Base-by-base conservation (phyloP, 345 rosid species). In the Citrus reticulata region DNA sequence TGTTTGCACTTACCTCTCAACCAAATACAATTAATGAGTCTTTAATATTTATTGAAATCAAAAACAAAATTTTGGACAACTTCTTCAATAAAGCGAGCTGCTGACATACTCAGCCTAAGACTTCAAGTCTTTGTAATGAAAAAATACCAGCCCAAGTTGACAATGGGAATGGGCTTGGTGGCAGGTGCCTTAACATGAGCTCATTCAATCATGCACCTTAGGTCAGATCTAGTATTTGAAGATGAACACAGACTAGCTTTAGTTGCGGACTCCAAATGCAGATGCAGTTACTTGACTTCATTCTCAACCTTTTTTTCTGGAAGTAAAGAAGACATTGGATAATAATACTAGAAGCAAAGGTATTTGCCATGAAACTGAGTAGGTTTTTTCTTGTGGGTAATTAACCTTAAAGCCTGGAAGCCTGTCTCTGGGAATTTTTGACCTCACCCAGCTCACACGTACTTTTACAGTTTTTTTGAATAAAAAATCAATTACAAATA, bases 1-100 rank as follows among this genome's bases (percentile, higher is more conserved):
- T 79, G 68, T 19, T 70, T 30, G 4, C 42, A 72, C 73, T 76
- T 42, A 7, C 34, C 73, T 77, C 40, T 72, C 89, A 84, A 86
- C 77, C 59, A 82, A 37, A 75, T 42, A 55, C 76, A 82, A 73
- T 78, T 58, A 86, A 82, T 22, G 78, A 74, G 80, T 60, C 76
- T 46, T 46, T 46, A 46, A 46, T 46, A 46, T 46, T 46, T 39
- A 73, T 62, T 68, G 19, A 72, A 81, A 63, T 51, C 55, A 55
- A 60, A 51, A 5, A n/a, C n/a, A 24, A 32, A 39, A 35, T 3
- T 59, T 57, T n/a, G 63, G 74, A 67, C 62, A 66, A 46, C 22
- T 59, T 34, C 16, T 72, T 32, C 70, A 37, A 8, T 76, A 54
- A 54, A 16, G 25, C 22, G 6, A 4, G 57, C 20, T 54, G 58